Base-by-base conservation (phyloP, 768 basidiomycete genomes). In the Hericium coralloides region DNA sequence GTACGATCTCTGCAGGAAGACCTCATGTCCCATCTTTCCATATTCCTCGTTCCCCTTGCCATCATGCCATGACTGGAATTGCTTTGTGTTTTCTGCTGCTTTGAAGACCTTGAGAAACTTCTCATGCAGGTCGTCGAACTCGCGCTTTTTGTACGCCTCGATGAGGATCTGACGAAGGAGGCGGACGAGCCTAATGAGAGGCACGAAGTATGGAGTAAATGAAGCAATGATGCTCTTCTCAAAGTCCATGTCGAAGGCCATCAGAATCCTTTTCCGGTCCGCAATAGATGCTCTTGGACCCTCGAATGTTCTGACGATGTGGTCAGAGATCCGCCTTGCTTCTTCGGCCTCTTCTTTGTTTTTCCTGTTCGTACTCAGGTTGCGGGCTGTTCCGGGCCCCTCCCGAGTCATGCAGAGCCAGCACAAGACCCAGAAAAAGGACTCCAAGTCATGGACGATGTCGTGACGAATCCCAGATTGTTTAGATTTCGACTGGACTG, bases 341-440 rank as follows among this genome's bases (percentile, higher is more conserved):
- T 15, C 22, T 9, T 49, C 18, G 23, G 49, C 9, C 1, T 43
- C 18, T 43, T 1, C 12, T 6, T 15, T 4, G 7, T 22, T 49
- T 12, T 8, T 8, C n/a, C 49, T 10, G 14, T n/a, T 22, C 10
- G 49, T 52, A n/a, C 51, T 22, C 14, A 17, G n/a, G 25, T n/a
- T 9, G 31, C 31, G 31, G 31, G 31, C 31, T 31, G 7, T 14
- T 18, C 51, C 51, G 3, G 51, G 51, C 4, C 51, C 51, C 9
- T 52, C 51, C 2, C 51, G n/a, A 31, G 25, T n/a, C 5, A 52
- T n/a, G 18, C 51, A 22, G 14, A 52, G 26, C 26, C 25, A 52
- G 18, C 51, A 52, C 26, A 52, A n/a, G 10, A 52, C 31, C 51
- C 51, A 52, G 51, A 52, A 52, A n/a, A 52, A 52, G 8, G 51